Percentiles rank a stretch among this genome's conserved stretches.
These are phyloP conservation scores for Kurtzmaniella natalensis DNA, from an alignment of 1,139 yeast genomes.

Conservation along the genomic window DNA sequence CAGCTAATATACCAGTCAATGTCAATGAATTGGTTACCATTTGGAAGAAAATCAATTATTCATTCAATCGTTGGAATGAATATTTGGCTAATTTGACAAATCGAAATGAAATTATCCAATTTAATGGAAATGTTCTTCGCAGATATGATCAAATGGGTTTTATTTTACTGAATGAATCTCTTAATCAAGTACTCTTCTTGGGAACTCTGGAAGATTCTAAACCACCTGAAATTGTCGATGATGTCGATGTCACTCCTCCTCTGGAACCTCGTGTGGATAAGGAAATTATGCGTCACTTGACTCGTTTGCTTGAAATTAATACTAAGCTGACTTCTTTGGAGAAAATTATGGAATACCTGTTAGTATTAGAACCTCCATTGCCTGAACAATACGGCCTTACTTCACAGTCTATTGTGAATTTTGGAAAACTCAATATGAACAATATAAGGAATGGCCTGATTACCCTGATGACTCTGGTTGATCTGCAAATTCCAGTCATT, in stretches of 20 bases:
- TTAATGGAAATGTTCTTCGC: slow-evolving; percentile 41
- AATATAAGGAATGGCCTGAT: slow-evolving; percentile 1
- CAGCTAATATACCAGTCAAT: slow-evolving; percentile 20
- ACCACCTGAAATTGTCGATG: slow-evolving; percentile 8
- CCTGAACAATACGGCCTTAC: slow-evolving; percentile 32
- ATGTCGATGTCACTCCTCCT: slow-evolving; percentile 5
- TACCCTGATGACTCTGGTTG: slow-evolving; percentile 1
- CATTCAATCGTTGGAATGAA: slow-evolving; percentile 79
- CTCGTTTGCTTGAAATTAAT: slow-evolving; percentile 35
- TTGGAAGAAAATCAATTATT: slow-evolving; percentile 65
- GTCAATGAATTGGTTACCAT: slow-evolving; percentile 60
- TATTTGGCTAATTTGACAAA: slow-evolving; percentile 44
- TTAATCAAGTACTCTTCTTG: slow-evolving; percentile 41
- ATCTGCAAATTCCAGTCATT: slow-evolving; percentile 2
- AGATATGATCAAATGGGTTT: slow-evolving; percentile 45
- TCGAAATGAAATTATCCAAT: slow-evolving; percentile 35
- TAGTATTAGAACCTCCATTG: slow-evolving; percentile 35
- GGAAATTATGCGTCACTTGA: slow-evolving; percentile 22
- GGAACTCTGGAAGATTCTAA: slow-evolving; percentile 32
- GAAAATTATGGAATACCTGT: slow-evolving; percentile 35
- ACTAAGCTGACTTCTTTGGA: slow-evolving; percentile 37
- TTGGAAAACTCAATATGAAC: neutral
- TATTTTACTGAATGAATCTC: slow-evolving; percentile 43
- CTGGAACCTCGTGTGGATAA: slow-evolving; percentile 9
- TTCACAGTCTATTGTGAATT: neutral